Evolutionary conservation across 352 stramenopile species (phyloP), one percentile per base, ranked within the genome.

Genomic region (Phytophthora sp.): DNA sequence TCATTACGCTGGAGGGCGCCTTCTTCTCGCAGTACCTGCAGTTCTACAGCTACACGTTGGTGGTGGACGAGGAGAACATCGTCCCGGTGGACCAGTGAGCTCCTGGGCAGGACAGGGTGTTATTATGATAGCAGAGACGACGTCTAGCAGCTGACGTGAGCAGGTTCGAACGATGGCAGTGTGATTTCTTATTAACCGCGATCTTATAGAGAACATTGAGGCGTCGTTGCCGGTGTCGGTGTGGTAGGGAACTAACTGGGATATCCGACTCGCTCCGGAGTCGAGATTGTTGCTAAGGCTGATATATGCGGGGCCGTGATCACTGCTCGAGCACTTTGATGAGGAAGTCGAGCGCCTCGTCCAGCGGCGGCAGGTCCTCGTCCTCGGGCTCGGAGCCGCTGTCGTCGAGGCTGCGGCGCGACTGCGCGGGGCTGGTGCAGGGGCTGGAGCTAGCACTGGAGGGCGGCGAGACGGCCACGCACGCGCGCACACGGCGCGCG

Each of bases 11-110:
- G 13, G 86, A 94, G 54, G 86, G 86, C 18, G 82, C 86, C 12
- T 92, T 94, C 69, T 94, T 94, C 66, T 94, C 86, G 62, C 81
- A 89, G 62, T 89, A 87, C 66, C 49, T 89, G 41, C 86, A 94
- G 69, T 94, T 89, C 52, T 94, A 91, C 54, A 92, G 79, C 69
- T 94, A 94, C 72, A 75, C 79, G 41, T 60, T 94, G 39, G 68
- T 91, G 17, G 82, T 94, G 35, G 83, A 94, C 63, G 83, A 89
- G 34, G 81, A 90, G 59, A 82, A 92, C 48, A 72, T 92, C 30
- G 58, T 79, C 27, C 77, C 83, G 7, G 12, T 89, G 37, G 63
- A 74, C 26, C 52, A 69, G 26, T 72, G 69, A 27, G 23, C 23
- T 37, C n/a, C 10, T 35, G 24, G 15, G 15, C 12, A 37, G 17